Percentiles rank a stretch among this genome's conserved stretches.
phyloP scores from a whole-genome alignment of 2,329 filamentous ascomycete genomes.

The Pseudocercospora fuligena region DNA sequence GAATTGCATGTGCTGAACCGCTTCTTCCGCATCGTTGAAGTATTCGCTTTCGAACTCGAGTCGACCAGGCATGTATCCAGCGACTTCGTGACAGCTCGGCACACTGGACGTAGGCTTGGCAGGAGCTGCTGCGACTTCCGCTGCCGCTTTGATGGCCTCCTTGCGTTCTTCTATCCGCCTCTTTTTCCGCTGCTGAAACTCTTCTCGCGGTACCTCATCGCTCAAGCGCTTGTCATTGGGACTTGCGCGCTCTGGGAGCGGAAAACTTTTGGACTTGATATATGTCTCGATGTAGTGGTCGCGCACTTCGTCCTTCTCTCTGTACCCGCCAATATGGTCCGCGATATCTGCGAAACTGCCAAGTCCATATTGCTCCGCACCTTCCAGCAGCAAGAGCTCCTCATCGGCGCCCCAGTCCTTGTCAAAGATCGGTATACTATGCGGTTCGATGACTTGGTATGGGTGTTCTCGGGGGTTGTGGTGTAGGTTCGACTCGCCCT shows the following conservation, averaged over 20 bases:
- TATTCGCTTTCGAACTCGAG: slow-evolving; percentile 98
- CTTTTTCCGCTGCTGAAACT: slow-evolving; percentile 93
- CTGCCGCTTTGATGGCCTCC: slow-evolving; percentile 81
- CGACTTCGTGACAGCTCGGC: slow-evolving; percentile 94
- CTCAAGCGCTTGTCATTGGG: slow-evolving; percentile 79
- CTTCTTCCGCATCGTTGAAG: slow-evolving; percentile 96
- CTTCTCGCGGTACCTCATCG: slow-evolving; percentile 81
- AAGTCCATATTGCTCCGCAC: slow-evolving; percentile 92
- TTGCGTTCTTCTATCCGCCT: slow-evolving; percentile 87
- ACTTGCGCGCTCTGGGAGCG: slow-evolving; percentile 83
- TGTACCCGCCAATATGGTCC: slow-evolving; percentile 94
- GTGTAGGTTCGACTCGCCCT: slow-evolving; percentile 77
- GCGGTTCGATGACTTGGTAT: slow-evolving; percentile 95
- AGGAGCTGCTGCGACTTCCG: slow-evolving; percentile 78
- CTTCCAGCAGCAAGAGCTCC: slow-evolving; percentile 89
- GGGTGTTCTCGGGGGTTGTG: slow-evolving; percentile 87
- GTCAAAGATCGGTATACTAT: slow-evolving; percentile 95
- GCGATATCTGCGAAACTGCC: slow-evolving; percentile 98
- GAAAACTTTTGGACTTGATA: slow-evolving; percentile 80
- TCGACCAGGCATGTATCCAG: slow-evolving; percentile 97
- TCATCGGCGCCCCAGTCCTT: slow-evolving; percentile 97
- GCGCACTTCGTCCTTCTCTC: slow-evolving; percentile 91
- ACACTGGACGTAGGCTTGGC: slow-evolving; percentile 96
- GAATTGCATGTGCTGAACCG: slow-evolving; percentile 97
- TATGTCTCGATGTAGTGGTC: slow-evolving; percentile 93